Evolutionary conservation across 2,329 filamentous ascomycete genomes (phyloP).

Genomic region (Cladosporium sp.): DNA sequence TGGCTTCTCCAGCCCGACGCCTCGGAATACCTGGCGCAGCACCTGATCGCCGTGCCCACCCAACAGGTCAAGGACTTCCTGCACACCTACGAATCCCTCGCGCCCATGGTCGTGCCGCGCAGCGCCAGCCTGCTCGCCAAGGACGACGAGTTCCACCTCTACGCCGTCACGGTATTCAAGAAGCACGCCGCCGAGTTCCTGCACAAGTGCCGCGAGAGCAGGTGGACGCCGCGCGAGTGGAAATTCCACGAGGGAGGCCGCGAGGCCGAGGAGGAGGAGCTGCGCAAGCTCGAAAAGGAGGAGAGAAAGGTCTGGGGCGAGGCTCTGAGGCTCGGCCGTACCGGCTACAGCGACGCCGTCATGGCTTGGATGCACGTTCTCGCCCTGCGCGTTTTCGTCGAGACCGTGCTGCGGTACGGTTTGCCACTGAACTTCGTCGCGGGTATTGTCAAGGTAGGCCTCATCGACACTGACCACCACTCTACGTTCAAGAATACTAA

Average conservation of each 20-base stretch:
- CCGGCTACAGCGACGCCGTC: conserved; percentile 92
- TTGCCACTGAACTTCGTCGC: conserved; percentile 86
- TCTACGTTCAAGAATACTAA: no score
- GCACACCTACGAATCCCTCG: conserved; percentile 80
- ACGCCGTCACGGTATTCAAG: conserved; percentile 88
- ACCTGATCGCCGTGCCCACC: conserved; percentile 83
- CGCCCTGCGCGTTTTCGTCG: conserved; percentile 88
- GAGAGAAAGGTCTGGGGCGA: conserved; percentile 93
- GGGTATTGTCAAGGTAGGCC: conserved; percentile 73
- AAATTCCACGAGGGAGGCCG: conserved; percentile 86
- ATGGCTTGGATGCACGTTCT: conserved; percentile 96
- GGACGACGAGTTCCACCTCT: conserved; percentile 87
- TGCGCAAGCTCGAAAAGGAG: conserved; percentile 75
- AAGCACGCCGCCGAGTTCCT: conserved; percentile 84
- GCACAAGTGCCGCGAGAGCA: conserved; percentile 85
- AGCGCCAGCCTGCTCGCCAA: conserved; percentile 75
- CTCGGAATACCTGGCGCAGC: conserved; percentile 95
- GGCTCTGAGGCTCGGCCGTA: conserved; percentile 77
- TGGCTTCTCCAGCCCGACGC: conserved; percentile 70
- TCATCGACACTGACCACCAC: no score
- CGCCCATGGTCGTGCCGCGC: conserved; percentile 89
- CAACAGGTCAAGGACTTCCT: conserved; percentile 82
- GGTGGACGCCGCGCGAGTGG: conserved; percentile 93
- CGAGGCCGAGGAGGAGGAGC: conserved; percentile 83
- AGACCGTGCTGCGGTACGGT: conserved; percentile 95